Evolutionary conservation across 768 basidiomycete species (phyloP).

Genomic region (Boletus vinaceobasis): DNA sequence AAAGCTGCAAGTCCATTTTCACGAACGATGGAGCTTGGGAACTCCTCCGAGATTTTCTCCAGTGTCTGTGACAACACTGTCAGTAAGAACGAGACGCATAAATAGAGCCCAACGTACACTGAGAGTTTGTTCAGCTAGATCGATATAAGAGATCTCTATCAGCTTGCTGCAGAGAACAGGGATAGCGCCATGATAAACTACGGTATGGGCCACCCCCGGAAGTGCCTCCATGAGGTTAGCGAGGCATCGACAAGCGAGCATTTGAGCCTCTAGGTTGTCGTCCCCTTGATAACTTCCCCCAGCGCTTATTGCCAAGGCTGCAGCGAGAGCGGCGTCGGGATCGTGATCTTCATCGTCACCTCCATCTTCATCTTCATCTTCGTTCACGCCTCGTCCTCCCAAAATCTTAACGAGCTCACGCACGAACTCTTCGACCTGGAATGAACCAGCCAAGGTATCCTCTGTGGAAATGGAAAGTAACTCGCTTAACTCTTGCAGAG

Average conservation of each 20-base stretch:
- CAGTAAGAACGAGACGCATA: constrained; percentile 5
- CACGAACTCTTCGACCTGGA: constrained; percentile 89
- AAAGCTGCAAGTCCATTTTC: constrained; percentile 93
- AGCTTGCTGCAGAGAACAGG: constrained; percentile 97
- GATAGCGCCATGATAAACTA: constrained; percentile 98
- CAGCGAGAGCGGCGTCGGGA: constrained; percentile 86
- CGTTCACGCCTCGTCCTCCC: constrained; percentile 69
- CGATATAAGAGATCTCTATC: constrained; percentile 95
- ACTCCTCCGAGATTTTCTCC: constrained; percentile 98
- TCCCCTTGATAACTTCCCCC: constrained; percentile 70
- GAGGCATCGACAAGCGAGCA: constrained; percentile 93
- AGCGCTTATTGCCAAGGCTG: constrained; percentile 79
- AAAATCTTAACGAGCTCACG: constrained; percentile 90
- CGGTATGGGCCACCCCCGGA: constrained; percentile 94
- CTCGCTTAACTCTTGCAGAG: constrained; percentile 93
- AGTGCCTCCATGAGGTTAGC: constrained; percentile 99
- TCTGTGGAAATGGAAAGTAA: constrained; percentile 94
- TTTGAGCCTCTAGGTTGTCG: constrained; percentile 89
- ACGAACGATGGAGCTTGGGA: constrained; percentile 91
- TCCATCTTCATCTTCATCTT: constrained; percentile 69
- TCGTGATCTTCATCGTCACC: constrained; percentile 66
- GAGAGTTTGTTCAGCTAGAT: constrained; percentile 95
- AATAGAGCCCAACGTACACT: constrained; percentile 61
- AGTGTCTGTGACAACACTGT: constrained; percentile 61
- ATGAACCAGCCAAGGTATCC: constrained; percentile 94